phyloP scores from a whole-genome alignment of 73 alveolate species.

The Urostyla sp. region DNA sequence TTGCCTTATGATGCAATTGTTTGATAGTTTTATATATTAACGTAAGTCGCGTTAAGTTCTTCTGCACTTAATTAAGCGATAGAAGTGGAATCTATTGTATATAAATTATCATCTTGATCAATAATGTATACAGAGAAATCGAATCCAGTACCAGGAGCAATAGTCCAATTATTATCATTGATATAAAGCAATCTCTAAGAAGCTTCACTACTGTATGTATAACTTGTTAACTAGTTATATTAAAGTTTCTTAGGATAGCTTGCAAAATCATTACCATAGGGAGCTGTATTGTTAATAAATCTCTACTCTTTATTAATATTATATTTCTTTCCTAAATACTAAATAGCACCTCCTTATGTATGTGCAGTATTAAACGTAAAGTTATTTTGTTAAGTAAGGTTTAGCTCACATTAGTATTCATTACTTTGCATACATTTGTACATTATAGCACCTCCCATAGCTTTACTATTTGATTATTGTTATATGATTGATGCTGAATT shows the following conservation, averaged over 20 bases:
- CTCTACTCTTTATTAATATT: not conserved
- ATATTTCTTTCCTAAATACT: not conserved
- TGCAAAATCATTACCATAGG: constrained; percentile 7
- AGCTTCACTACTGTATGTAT: not conserved
- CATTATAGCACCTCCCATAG: constrained; percentile 48
- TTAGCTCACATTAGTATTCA: not conserved
- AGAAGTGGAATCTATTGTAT: constrained; percentile 1
- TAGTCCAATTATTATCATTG: not conserved
- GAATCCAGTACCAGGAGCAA: constrained; percentile 13
- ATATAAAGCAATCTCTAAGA: not conserved
- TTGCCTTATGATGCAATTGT: constrained; percentile 7
- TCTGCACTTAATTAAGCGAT: not conserved
- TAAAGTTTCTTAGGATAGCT: not conserved
- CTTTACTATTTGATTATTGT: too few relatives aligned
- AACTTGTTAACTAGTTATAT: not conserved
- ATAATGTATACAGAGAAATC: constrained; percentile 4
- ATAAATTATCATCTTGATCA: constrained; percentile 34
- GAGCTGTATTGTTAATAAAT: constrained; percentile 3
- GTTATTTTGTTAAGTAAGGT: not conserved
- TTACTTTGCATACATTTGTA: not conserved
- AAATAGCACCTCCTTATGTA: constrained; percentile 46
- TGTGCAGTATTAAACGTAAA: constrained; percentile 13
- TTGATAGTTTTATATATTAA: constrained; percentile 6
- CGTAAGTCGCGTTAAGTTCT: not conserved
- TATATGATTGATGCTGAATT: too few relatives aligned